Percentiles rank a stretch among this genome's conserved stretches.
Evolutionary conservation across 1,284 basidiomycete genomes (phyloP).

Genomic region (Heterobasidion parviporum): DNA sequence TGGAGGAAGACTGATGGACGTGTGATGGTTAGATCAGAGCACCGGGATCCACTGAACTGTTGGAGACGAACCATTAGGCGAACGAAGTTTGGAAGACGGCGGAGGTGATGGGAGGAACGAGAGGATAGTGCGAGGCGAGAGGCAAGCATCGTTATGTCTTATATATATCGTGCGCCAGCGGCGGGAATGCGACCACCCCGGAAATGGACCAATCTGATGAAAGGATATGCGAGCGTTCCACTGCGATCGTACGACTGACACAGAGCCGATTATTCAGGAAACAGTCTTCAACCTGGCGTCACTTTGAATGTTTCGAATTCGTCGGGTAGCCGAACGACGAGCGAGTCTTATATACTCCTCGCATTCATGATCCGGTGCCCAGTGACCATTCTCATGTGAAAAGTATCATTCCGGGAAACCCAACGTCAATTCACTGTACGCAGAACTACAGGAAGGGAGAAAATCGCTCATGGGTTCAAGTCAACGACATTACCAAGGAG

Average conservation of each 20-base stretch:
- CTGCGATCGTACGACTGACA: constrained; percentile 18
- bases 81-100: constrained; percentile 21
- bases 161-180: constrained; percentile 4
- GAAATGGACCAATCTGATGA: constrained; percentile 13
- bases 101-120: constrained; percentile 27
- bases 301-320: not conserved
- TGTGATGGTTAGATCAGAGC: not conserved
- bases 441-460: not conserved
- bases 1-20: constrained; percentile 24
- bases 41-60: not conserved
- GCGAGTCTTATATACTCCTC: constrained; percentile 1
- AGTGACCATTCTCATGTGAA: constrained; percentile 2
- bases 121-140: constrained; percentile 28
- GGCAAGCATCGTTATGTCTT: constrained; percentile 24
- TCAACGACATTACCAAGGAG: constrained; percentile 58
- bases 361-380: not conserved
- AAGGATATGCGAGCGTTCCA: constrained; percentile 4
- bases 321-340: not conserved
- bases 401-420: not conserved
- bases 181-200: constrained; percentile 10
- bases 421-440: not conserved
- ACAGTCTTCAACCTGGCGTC: not conserved
- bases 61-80: constrained; percentile 24
- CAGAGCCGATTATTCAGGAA: constrained; percentile 2
- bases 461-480: constrained; percentile 16